Base-by-base conservation (phyloP, 352 stramenopile species). In the Peronospora farinosa region DNA sequence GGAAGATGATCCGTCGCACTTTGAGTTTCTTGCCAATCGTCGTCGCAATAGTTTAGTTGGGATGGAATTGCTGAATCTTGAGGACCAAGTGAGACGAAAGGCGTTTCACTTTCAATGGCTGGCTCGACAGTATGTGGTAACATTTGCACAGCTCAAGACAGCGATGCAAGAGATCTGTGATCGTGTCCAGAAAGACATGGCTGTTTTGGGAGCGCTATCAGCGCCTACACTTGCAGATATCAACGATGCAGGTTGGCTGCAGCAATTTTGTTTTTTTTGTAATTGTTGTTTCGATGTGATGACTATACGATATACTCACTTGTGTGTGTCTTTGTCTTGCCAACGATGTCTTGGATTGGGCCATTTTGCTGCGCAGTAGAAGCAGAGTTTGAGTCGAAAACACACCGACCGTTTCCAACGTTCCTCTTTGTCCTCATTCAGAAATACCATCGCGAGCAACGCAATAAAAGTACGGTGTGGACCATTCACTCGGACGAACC, bases 381-480 rank as follows among this genome's bases (percentile, higher is more conserved):
- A 73, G 77, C 67, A 69, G 83, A 93, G 63, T 89, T 92, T 65
- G 83, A 93, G 57, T 64, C 78, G 25, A 91, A 91, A 54, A 73
- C 69, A 21, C 68, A 90, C 36, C 78, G 79, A 0, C 83, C 83
- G 23, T 90, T 92, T 46, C 83, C 83, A 2, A 47, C 40, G 17
- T 93, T 89, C 46, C 60, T 93, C 32, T 69, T 77, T 46, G 59
- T 84, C 11, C 63, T 93, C 35, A 90, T 93, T 42, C 78, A 93
- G 43, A 93, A 89, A 65, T 93, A 89, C 57, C 80, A 89, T 51
- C 75, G 69, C 37, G 83, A 93, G 54, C 68, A 70, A 30, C 72
- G 69, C 30, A 68, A 78, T 32, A 54, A 79, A 53, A 57, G 58
- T 15, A 77, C 62, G 5, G 40, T 45, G 23, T 93, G 83, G 83